Evolutionary conservation across 352 stramenopile species (phyloP), one percentile per base, ranked within the genome.

Genomic region (Phytophthora colocasiae): DNA sequence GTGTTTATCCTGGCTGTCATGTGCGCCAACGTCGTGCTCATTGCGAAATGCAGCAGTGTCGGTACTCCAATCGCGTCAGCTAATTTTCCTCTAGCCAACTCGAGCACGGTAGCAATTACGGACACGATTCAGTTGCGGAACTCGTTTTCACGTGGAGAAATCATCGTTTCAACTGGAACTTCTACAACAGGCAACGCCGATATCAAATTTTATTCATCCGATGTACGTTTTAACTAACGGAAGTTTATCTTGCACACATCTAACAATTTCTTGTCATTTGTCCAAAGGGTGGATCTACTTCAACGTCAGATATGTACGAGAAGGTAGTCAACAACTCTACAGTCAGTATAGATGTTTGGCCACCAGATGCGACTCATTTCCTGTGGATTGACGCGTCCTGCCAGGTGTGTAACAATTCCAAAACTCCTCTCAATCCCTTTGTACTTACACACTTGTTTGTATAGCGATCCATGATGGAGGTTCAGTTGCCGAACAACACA

Each of bases 311-410:
- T 50, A 71, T 85, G 52, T 86, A 79, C 53, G 19, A 61, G 15
- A 81, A 71, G 40, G 57, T 49, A 3, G 34, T 72, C 27, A 58
- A 51, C 11, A 77, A 75, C 24, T 46, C 40, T 4, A 73, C 62
- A 2, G 17, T 88, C 14, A 66, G 27, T 10, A 51, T 87, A 44
- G 51, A 58, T 11, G 39, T 71, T 3, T 46, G 61, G n/a, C 73
- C 85, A 3, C 55, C 79, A 15, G 66, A 71, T 40, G 58, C 68
- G 38, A 83, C 72, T 22, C 78, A 59, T 6, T 90, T 93, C 36
- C 45, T 92, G 24, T 90, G 85, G 81, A 50, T 93, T 3, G 85
- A 91, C 17, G 78, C 69, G 1, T 91, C 83, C 2, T 93, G 83
- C 19, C 85, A 93, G 74, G 84, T 90, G 50, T 36, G 56, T 50